Conservation (phyloP, 345 rosid species). For the Laguncularia racemosa region DNA sequence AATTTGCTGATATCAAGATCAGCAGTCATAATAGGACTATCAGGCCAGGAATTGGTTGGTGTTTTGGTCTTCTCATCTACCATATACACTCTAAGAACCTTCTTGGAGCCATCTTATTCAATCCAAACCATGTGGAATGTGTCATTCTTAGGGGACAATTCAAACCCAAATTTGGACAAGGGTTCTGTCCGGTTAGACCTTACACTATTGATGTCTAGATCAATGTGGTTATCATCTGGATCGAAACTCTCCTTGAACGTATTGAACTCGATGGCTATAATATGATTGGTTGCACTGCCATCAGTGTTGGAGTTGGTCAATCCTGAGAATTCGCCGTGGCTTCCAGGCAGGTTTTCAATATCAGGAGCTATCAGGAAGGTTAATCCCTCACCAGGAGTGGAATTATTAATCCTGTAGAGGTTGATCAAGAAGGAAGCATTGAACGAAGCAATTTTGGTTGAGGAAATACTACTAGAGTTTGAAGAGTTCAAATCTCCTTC, state of each 20-base stretch:
- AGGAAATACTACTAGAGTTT: neutral
- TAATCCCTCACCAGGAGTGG: constrained; percentile 38
- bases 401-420: constrained; percentile 14
- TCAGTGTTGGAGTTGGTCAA: constrained; percentile 48
- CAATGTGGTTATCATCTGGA: constrained; percentile 42
- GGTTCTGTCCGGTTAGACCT: constrained; percentile 14
- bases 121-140: constrained; percentile 28
- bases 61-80: neutral
- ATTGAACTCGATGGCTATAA: constrained; percentile 48
- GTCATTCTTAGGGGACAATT: constrained; percentile 5
- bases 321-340: constrained; percentile 39
- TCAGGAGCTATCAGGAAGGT: constrained; percentile 44
- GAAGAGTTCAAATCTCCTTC: constrained; percentile 3
- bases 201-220: constrained; percentile 38
- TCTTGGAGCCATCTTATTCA: constrained; percentile 19
- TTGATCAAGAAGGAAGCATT: constrained; percentile 43
- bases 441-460: constrained; percentile 35
- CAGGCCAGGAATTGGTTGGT: constrained; percentile 9
- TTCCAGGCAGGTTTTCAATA: constrained; percentile 18
- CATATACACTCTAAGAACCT: constrained; percentile 27
- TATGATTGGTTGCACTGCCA: constrained; percentile 24
- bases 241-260: constrained; percentile 37
- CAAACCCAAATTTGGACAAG: constrained; percentile 18
- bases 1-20: constrained; percentile 17
- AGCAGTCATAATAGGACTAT: constrained; percentile 14